Evolutionary conservation across 768 basidiomycete genomes (phyloP), one percentile per base, ranked within the genome.

Genomic region (Hydnomerulius pinastri): DNA sequence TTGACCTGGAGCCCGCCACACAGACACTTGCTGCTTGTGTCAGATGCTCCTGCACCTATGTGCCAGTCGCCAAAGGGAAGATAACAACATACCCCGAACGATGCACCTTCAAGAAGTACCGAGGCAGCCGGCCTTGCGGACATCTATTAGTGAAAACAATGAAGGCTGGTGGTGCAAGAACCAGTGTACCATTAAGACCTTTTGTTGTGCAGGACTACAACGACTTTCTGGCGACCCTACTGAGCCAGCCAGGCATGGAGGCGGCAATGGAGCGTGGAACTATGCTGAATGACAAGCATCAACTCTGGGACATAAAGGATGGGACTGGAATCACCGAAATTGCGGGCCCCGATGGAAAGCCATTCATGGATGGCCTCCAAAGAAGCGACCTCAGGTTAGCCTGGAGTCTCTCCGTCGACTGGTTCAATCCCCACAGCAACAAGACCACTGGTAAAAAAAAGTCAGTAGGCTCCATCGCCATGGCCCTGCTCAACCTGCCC

Each of bases 121-220:
- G 38, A 15, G 29, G 40, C 3, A 61, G 61, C 36, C 37, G 40
- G 18, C 44, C 48, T 2, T 67, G 65, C n/a, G 24, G 55, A 12
- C 32, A 54, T 27, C 20, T 42, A 6, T n/a, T 57, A 7, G 28
- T 46, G 13, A 54, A 27, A 42, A 7, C 5, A 1, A 25, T 6
- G 4, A 35, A 43, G 4, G 1, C 8, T 8, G 23, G 24, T 1
- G 15, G 36, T 4, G n/a, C 0, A 18, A 30, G 17, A 29, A 11
- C 29, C 10, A 27, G 39, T 12, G 29, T 12, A 2, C 64, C 57
- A 2, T 42, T 51, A 4, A 49, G 43, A 8, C 45, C 49, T 8
- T 71, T 58, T 28, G 18, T 62, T 2, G 60, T 68, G 12, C 64
- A 71, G 15, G 61, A 69, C 21, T 43, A 68, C 2, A 53, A 62